Evolutionary conservation across 169 alveolate species (phyloP), one percentile per base, ranked within the genome.

Genomic region (Plasmodium gonderi): DNA sequence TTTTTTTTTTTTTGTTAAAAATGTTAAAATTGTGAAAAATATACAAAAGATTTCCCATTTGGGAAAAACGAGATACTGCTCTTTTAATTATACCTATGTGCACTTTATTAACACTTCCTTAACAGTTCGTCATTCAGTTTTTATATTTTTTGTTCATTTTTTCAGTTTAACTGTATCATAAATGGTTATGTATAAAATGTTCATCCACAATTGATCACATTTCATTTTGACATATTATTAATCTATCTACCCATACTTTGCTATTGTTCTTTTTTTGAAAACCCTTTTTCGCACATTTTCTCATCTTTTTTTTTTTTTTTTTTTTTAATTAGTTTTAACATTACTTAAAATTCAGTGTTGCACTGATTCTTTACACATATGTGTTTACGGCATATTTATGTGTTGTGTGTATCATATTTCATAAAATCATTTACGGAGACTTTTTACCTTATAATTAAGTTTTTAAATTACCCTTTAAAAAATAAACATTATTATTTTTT

Each of bases 1-100:
- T 60, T 60, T 60, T 54, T 54, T 54, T 54, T 54, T 54, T 54
- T 54, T 54, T 54, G 72, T 60, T 29, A 60, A 60, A 60, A 60
- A 60, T 60, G 72, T 36, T 11, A 20, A 60, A 14, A 54, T 60
- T 60, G 38, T 60, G 72, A 29, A 60, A 60, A 60, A 20, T 8
- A 36, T 60, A n/a, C 40, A 60, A 36, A 60, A 23, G 17, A 17
- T 60, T 60, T 60, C 72, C 72, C 38, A 14, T 60, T 17, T 29
- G 36, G 72, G 72, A 60, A 60, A 60, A 20, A 9, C 72, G 26
- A 29, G 7, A 60, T 36, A n/a, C n/a, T 36, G 38, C 72, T 29
- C 26, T 60, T 60, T 60, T 60, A 60, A 60, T 60, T 60, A 60
- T n/a, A 29, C 40, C 72, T n/a, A 20, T 60, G 36, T 60, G 9